Evolutionary conservation across 768 basidiomycete species (phyloP).

Genomic region (Phaeotremella fagi): DNA sequence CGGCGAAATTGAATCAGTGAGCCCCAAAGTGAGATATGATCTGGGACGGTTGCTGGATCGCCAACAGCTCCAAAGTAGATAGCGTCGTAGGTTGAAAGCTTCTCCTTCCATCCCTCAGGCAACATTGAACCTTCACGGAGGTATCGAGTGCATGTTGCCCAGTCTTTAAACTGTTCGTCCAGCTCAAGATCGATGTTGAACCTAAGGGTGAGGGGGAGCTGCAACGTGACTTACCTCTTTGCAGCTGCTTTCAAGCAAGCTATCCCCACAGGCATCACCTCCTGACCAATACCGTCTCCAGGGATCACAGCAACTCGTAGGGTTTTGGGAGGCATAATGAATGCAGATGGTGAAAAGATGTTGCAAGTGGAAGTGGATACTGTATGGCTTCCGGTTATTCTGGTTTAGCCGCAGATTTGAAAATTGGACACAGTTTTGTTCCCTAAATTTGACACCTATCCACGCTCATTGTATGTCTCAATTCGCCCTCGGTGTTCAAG

Average conservation of each 20-base stretch:
- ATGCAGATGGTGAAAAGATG: too few species aligned
- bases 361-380: too few species aligned
- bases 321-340: slow-evolving; percentile 12
- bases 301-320: slow-evolving; percentile 29
- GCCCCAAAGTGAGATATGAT: slow-evolving; percentile 61
- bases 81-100: slow-evolving; percentile 29
- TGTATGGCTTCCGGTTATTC: too few species aligned
- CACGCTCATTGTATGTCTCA: too few species aligned
- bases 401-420: too few species aligned
- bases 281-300: slow-evolving; percentile 51
- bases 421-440: too few species aligned
- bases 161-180: slow-evolving; percentile 48
- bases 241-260: slow-evolving; percentile 51
- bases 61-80: slow-evolving; percentile 53
- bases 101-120: slow-evolving; percentile 42
- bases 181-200: slow-evolving; percentile 54
- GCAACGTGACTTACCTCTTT: slow-evolving; percentile 12
- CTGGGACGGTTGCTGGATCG: slow-evolving; percentile 53
- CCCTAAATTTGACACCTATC: too few species aligned
- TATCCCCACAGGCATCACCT: slow-evolving; percentile 55
- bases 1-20: slow-evolving; percentile 55
- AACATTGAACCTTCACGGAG: slow-evolving; percentile 53
- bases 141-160: slow-evolving; percentile 45
- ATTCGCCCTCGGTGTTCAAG: too few species aligned
- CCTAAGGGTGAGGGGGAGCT: slow-evolving; percentile 14